A percentile compares a stretch with the other conserved stretches of the same genome.
Evolutionary conservation across 1,139 yeast species (phyloP).

Genomic region (Zygoascus meyerae): DNA sequence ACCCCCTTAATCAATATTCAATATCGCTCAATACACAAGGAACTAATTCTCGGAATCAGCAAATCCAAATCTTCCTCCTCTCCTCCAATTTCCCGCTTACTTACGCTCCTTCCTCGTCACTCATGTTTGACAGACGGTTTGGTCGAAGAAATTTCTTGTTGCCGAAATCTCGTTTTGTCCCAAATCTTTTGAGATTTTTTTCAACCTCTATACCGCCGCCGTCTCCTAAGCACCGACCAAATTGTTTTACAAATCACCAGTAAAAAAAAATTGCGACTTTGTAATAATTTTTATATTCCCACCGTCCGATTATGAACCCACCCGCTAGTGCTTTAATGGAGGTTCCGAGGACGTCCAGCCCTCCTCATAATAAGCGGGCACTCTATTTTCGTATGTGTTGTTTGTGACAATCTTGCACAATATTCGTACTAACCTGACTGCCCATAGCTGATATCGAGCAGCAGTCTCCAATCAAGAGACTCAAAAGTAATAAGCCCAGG

Average conservation of each 20-base stretch:
- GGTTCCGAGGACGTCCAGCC: too few relatives aligned
- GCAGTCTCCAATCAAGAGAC: conserved; percentile 12
- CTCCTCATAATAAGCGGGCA: conserved; percentile 1
- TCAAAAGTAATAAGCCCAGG: conserved; percentile 33
- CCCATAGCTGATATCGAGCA: conserved; percentile 8
- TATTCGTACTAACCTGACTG: not conserved
- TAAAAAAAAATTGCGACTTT: too few relatives aligned
- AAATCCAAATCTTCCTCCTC: not conserved
- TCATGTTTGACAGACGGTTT: conserved; percentile 19
- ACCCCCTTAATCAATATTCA: not conserved
- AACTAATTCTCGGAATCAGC: too few relatives aligned
- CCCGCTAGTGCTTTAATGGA: too few relatives aligned
- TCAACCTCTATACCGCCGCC: too few relatives aligned
- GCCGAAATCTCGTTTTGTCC: too few relatives aligned
- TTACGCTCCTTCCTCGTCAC: conserved; percentile 34
- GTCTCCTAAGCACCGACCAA: too few relatives aligned
- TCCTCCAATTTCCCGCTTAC: conserved; percentile 11
- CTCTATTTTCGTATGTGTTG: conserved; percentile 8
- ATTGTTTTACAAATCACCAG: too few relatives aligned
- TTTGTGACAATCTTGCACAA: not conserved
- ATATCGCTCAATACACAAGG: too few relatives aligned
- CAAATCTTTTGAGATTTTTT: too few relatives aligned
- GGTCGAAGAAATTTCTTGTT: not conserved
- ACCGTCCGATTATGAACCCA: too few relatives aligned
- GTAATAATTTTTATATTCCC: too few relatives aligned